Evolutionary conservation across 768 basidiomycete species (phyloP).

Genomic region (Flagelloscypha sp.): DNA sequence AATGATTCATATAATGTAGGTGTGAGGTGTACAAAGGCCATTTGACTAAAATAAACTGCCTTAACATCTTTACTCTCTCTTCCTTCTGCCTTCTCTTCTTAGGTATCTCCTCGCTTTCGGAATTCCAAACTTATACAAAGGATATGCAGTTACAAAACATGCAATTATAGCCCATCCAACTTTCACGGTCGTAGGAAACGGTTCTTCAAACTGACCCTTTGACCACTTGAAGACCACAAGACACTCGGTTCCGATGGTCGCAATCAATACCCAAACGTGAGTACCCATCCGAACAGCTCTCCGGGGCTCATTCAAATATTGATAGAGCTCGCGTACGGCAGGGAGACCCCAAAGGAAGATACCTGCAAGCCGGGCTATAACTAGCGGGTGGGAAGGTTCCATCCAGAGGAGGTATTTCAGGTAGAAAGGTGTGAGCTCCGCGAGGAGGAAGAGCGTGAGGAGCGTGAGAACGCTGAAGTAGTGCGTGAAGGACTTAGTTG

Average conservation of each 20-base stretch:
- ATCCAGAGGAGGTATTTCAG: constrained; percentile 78
- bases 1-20: too few relatives aligned
- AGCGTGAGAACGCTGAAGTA: constrained; percentile 70
- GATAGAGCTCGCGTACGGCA: constrained; percentile 75
- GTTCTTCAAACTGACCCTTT: constrained; percentile 55
- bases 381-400: constrained; percentile 84
- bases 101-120: constrained; percentile 50
- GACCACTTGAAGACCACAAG: constrained; percentile 81
- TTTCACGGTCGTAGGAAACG: constrained; percentile 55
- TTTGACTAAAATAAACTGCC: too few relatives aligned
- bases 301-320: constrained; percentile 79
- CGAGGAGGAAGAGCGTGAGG: constrained; percentile 71
- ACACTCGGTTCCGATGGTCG: constrained; percentile 77
- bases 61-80: constrained; percentile 22
- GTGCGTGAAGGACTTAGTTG: constrained; percentile 62
- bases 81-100: constrained; percentile 24
- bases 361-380: constrained; percentile 62
- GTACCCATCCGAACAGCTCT: constrained; percentile 85
- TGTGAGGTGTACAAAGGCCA: too few relatives aligned
- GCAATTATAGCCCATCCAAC: constrained; percentile 60
- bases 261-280: constrained; percentile 79
- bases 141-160: constrained; percentile 20
- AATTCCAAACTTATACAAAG: constrained; percentile 51
- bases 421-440: constrained; percentile 84
- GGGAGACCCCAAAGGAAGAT: constrained; percentile 85